Evolutionary conservation across 2,329 filamentous ascomycete genomes (phyloP).

Genomic region (Trichoderma endophyticum): DNA sequence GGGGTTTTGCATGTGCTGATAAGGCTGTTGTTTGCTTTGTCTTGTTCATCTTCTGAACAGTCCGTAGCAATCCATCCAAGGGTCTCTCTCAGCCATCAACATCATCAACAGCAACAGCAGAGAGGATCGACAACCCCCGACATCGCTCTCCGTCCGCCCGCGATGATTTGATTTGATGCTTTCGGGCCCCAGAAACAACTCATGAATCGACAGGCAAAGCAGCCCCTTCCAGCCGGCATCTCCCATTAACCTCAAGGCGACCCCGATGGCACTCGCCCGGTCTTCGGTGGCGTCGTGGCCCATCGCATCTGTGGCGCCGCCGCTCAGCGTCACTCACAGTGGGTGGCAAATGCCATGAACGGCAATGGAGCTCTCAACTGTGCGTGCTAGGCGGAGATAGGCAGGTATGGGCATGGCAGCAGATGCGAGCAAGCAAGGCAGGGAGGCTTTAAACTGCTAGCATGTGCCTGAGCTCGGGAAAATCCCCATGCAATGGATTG

Average conservation of each 20-base stretch:
- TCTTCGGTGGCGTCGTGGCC: background rate
- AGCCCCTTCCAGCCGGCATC: background rate
- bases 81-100: background rate
- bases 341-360: constrained; percentile 8
- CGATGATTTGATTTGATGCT: background rate
- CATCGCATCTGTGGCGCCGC: constrained; percentile 12
- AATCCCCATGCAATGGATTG: constrained; percentile 7
- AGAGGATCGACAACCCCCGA: background rate
- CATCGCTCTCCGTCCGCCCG: background rate
- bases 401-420: background rate
- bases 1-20: background rate
- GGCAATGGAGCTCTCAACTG: background rate
- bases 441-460: background rate
- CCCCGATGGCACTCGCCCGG: constrained; percentile 10
- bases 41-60: background rate
- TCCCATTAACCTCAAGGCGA: constrained; percentile 3
- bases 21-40: background rate
- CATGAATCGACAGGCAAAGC: background rate
- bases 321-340: constrained; percentile 8
- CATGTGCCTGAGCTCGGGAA: background rate
- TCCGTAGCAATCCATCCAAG: no score
- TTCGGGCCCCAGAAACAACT: background rate
- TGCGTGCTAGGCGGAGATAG: constrained; percentile 13
- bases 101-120: background rate
- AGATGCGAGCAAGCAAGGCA: background rate